Conservation (phyloP, 805 yeast genomes). For the Wickerhamiella sergipiensis region DNA sequence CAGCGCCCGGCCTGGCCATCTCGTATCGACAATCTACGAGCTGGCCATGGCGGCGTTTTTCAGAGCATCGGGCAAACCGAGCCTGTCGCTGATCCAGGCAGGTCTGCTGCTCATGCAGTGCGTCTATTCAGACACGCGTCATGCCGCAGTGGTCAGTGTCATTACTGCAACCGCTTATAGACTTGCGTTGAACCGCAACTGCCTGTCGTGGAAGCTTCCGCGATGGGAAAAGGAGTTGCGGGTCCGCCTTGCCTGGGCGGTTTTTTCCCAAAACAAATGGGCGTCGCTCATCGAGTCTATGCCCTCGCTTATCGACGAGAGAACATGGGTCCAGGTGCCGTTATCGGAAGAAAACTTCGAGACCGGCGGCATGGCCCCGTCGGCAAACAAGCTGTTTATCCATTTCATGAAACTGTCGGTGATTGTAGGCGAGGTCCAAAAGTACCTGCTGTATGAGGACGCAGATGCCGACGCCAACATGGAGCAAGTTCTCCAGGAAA, state of each 20-base stretch:
- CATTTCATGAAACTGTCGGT: constrained; percentile 23
- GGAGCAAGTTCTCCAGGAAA: constrained; percentile 54
- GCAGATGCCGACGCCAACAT: neutral
- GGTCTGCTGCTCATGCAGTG: constrained; percentile 33
- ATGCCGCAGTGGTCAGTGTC: constrained; percentile 77
- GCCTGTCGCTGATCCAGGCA: constrained; percentile 54
- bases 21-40: constrained; percentile 46
- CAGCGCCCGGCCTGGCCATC: constrained; percentile 57
- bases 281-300: constrained; percentile 64
- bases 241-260: constrained; percentile 89
- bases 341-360: constrained; percentile 19
- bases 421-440: constrained; percentile 29
- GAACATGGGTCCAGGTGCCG: constrained; percentile 60
- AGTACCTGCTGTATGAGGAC: constrained; percentile 7
- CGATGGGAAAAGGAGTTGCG: constrained; percentile 90
- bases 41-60: constrained; percentile 52
- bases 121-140: constrained; percentile 41
- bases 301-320: constrained; percentile 62
- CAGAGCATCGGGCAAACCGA: constrained; percentile 73
- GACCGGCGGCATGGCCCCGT: constrained; percentile 25
- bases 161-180: constrained; percentile 83
- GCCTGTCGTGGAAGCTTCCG: constrained; percentile 82
- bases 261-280: constrained; percentile 88
- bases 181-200: constrained; percentile 80
- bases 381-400: constrained; percentile 32